Conservation (phyloP, 495 filamentous ascomycete genomes). For the Lindgomyces ingoldianus region DNA sequence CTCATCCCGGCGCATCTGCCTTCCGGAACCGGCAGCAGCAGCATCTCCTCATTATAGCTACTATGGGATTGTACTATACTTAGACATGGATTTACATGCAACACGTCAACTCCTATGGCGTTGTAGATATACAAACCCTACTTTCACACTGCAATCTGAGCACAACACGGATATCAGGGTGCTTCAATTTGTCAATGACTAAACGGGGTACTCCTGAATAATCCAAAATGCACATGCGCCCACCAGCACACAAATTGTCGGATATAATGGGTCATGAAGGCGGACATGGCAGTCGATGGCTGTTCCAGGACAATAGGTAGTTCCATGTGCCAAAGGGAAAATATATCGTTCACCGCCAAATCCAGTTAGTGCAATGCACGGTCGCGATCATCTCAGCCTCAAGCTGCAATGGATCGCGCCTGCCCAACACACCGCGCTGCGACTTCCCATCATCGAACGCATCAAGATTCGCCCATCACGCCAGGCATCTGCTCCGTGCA, state of each 20-base stretch:
- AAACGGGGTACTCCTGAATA: too few species aligned
- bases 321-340: too few species aligned
- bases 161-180: too few species aligned
- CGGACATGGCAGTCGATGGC: neutral
- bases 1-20: neutral
- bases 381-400: neutral
- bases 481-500: neutral
- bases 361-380: neutral
- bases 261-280: neutral
- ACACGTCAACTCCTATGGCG: neutral
- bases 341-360: neutral
- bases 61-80: slow-evolving; percentile 6
- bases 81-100: neutral
- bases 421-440: slow-evolving; percentile 22
- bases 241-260: too few species aligned
- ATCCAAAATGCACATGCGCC: too few species aligned
- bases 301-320: too few species aligned
- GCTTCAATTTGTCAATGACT: too few species aligned
- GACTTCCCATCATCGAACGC: slow-evolving; percentile 11
- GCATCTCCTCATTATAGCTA: neutral
- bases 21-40: neutral
- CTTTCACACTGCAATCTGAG: neutral
- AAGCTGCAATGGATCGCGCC: slow-evolving; percentile 10
- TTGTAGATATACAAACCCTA: neutral
- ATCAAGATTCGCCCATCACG: neutral